A percentile compares a stretch with the other conserved stretches of the same genome.
Conservation (phyloP, 1,284 basidiomycete species). For the Violaceomyces palustris region DNA sequence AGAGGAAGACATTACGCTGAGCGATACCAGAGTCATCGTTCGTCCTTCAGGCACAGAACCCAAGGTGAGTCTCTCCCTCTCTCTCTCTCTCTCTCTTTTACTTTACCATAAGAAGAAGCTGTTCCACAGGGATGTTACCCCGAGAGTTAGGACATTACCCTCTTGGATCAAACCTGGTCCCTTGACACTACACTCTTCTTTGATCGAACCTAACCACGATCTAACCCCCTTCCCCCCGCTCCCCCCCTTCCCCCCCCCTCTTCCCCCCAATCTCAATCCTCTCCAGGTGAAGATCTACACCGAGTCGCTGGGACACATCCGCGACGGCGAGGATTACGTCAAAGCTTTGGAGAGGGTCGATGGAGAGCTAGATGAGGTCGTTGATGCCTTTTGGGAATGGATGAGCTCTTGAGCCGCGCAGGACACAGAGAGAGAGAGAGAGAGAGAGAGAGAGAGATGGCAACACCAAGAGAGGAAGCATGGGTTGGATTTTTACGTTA, state of each 20-base stretch:
- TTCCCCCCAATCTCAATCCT: too few species aligned
- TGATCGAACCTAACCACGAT: too few species aligned
- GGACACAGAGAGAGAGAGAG: constrained; percentile 4
- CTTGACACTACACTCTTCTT: too few species aligned
- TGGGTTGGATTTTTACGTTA: too few species aligned
- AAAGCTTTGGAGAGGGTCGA: constrained; percentile 23
- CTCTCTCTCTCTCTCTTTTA: too few species aligned
- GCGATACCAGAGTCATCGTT: constrained; percentile 37
- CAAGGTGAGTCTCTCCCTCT: constrained; percentile 5
- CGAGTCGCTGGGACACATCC: constrained; percentile 30
- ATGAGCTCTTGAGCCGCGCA: constrained; percentile 14
- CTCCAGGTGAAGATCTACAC: constrained; percentile 40
- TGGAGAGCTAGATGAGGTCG: constrained; percentile 21
- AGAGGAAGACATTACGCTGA: constrained; percentile 30
- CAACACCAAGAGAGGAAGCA: background rate
- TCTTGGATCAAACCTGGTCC: too few species aligned
- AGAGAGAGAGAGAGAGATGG: background rate
- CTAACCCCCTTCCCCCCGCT: background rate
- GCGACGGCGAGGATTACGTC: constrained; percentile 17
- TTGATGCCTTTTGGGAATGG: constrained; percentile 35
- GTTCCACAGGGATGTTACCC: background rate
- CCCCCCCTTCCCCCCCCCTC: too few species aligned
- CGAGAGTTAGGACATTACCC: too few species aligned
- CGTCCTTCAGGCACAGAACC: constrained; percentile 42
- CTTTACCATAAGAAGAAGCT: background rate